These are phyloP conservation scores for Meira nashicola DNA, from an alignment of 1,284 basidiomycete species.

Conservation along the genomic window DNA sequence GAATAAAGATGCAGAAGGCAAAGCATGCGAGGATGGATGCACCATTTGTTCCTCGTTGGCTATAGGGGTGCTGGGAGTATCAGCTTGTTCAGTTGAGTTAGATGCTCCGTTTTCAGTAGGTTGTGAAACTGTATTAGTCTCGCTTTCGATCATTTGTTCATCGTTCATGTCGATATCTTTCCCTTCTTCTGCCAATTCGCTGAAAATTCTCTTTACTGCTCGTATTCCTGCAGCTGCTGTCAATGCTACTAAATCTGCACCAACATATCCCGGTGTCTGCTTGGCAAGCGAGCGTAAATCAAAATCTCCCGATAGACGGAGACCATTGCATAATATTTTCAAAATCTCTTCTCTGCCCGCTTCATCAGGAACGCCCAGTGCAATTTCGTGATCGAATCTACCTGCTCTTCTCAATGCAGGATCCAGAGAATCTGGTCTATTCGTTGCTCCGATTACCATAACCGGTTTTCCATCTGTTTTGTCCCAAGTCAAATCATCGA, in stretches of 20 bases:
- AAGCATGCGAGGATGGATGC: not conserved
- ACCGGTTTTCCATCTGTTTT: conserved; percentile 64
- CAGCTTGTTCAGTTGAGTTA: not conserved
- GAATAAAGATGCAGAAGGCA: conserved; percentile 21
- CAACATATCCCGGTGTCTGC: conserved; percentile 92
- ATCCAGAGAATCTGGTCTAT: conserved; percentile 89
- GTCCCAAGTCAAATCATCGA: conserved; percentile 92
- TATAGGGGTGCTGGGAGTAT: not conserved
- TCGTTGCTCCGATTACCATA: conserved; percentile 92
- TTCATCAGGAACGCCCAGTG: conserved; percentile 92
- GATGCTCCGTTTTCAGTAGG: not conserved
- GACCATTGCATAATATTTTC: conserved; percentile 40
- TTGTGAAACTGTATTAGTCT: not conserved
- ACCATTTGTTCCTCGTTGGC: conserved; percentile 6
- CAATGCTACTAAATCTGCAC: conserved; percentile 84
- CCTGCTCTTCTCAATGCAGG: conserved; percentile 87
- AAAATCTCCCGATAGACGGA: conserved; percentile 66
- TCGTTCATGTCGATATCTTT: conserved; percentile 33
- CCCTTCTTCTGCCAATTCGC: conserved; percentile 58
- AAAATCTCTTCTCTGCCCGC: conserved; percentile 63
- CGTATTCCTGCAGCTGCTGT: conserved; percentile 91
- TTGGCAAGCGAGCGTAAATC: conserved; percentile 78
- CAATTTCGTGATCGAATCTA: conserved; percentile 93
- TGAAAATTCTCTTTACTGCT: conserved; percentile 91
- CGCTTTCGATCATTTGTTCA: not conserved